phyloP scores from a whole-genome alignment of 768 basidiomycete species.

The Phaffia australis region DNA sequence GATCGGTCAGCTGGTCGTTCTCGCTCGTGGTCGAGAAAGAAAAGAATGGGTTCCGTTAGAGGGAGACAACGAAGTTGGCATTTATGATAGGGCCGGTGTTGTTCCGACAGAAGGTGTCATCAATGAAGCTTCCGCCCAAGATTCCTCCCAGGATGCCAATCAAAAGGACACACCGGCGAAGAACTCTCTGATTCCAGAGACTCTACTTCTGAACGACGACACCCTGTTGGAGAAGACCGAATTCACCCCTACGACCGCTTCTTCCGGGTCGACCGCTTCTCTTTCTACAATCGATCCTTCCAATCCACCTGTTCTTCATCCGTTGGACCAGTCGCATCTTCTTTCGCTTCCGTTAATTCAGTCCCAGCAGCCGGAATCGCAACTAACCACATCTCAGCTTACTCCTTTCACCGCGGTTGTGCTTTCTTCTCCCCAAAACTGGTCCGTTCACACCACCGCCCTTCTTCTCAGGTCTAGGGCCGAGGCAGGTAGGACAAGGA shows the following conservation, averaged over 20 bases:
- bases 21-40: constrained; percentile 68
- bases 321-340: constrained; percentile 86
- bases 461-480: constrained; percentile 84
- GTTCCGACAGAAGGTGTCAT: constrained; percentile 1
- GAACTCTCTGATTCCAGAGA: constrained; percentile 51
- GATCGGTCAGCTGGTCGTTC: constrained; percentile 77
- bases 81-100: not conserved
- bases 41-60: constrained; percentile 33
- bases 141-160: not conserved
- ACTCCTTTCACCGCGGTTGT: constrained; percentile 80
- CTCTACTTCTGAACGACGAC: constrained; percentile 80
- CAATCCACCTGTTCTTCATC: constrained; percentile 73
- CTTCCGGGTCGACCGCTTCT: constrained; percentile 38
- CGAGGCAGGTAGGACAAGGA: constrained; percentile 76
- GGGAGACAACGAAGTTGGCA: constrained; percentile 13
- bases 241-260: constrained; percentile 55
- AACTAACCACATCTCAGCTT: constrained; percentile 81
- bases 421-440: constrained; percentile 78
- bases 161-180: not conserved
- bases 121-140: not conserved
- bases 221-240: constrained; percentile 88
- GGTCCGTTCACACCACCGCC: constrained; percentile 95
- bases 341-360: constrained; percentile 71
- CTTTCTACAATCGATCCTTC: constrained; percentile 53
- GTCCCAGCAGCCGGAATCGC: constrained; percentile 19